These are phyloP conservation scores for Cylindrotheca fusiformis DNA, from an alignment of 108 stramenopile species.

Conservation along the genomic window DNA sequence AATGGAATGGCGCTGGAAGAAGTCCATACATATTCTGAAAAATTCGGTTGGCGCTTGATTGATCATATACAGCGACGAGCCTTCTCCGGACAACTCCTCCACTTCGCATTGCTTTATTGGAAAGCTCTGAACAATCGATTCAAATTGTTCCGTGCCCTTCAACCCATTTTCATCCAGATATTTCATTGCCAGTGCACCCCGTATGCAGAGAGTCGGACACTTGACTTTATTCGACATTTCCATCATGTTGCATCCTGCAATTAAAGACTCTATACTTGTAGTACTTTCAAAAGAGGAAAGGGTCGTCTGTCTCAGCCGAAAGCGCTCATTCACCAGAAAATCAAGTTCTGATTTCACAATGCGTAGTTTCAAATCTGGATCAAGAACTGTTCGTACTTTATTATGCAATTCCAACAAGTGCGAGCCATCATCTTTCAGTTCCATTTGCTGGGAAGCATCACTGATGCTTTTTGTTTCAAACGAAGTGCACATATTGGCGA, in stretches of 20 bases:
- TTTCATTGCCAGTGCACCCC: conserved; percentile 12
- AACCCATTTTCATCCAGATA: conserved; percentile 13
- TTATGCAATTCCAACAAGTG: conserved; percentile 21
- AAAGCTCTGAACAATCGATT: conserved; percentile 7
- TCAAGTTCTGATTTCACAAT: conserved; percentile 22
- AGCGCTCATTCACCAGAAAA: conserved; percentile 23
- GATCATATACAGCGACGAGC: too few species aligned
- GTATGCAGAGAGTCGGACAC: conserved; percentile 15
- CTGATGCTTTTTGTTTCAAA: too few species aligned
- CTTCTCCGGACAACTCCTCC: conserved; percentile 11
- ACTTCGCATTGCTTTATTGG: conserved; percentile 22
- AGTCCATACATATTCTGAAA: conserved; percentile 23
- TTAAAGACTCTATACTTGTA: too few species aligned
- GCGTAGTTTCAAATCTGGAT: conserved; percentile 28
- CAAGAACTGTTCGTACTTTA: conserved; percentile 17
- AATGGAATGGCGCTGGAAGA: too few species aligned
- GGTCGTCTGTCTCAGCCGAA: too few species aligned
- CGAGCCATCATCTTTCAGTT: conserved; percentile 25
- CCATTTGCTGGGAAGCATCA: conserved; percentile 9
- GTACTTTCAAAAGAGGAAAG: too few species aligned
- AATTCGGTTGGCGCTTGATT: too few species aligned
- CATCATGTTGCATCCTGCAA: too few species aligned
- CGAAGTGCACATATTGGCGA: conserved; percentile 24
- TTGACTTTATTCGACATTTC: conserved; percentile 2
- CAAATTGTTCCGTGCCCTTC: conserved; percentile 21